Percentiles rank a stretch among this genome's conserved stretches.
These are phyloP conservation scores for Pythium sukuiense DNA, from an alignment of 352 stramenopile genomes.

Conservation along the genomic window DNA sequence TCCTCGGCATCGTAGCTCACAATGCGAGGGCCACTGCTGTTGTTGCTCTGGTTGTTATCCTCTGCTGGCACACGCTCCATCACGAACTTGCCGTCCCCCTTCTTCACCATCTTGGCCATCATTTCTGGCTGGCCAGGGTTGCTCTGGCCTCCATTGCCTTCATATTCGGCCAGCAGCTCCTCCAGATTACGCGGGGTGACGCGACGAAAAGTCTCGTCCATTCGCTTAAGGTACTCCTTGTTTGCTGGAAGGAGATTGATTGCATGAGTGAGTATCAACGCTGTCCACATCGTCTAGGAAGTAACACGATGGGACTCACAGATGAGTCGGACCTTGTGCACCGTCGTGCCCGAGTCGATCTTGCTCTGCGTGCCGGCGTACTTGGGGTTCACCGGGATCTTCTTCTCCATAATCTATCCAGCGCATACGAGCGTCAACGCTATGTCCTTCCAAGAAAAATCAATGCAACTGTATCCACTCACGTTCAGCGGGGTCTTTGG, in stretches of 20 bases:
- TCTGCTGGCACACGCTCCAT: constrained; percentile 63
- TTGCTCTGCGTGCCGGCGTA: constrained; percentile 83
- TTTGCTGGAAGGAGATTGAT: constrained; percentile 37
- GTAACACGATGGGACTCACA: constrained; percentile 37
- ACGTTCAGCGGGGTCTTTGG: constrained; percentile 64
- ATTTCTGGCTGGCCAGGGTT: constrained; percentile 54
- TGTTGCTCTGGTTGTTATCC: constrained; percentile 40
- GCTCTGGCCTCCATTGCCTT: constrained; percentile 47
- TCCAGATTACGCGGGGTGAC: constrained; percentile 66
- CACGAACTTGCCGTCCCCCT: constrained; percentile 55
- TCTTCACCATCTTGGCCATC: constrained; percentile 75
- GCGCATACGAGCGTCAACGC: background rate
- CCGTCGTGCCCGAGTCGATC: constrained; percentile 69
- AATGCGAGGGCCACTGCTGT: constrained; percentile 46
- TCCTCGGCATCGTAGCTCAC: constrained; percentile 80
- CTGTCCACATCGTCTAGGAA: constrained; percentile 5
- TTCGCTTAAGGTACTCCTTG: constrained; percentile 79
- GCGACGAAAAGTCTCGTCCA: constrained; percentile 79
- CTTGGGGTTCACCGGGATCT: constrained; percentile 70
- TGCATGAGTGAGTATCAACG: background rate
- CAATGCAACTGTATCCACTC: constrained; percentile 3
- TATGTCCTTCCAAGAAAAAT: background rate
- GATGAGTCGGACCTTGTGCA: constrained; percentile 79
- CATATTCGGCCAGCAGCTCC: constrained; percentile 77
- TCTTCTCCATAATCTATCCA: constrained; percentile 72